phyloP scores from a whole-genome alignment of 2,329 filamentous ascomycete species.

The Aspergillus clavatus region DNA sequence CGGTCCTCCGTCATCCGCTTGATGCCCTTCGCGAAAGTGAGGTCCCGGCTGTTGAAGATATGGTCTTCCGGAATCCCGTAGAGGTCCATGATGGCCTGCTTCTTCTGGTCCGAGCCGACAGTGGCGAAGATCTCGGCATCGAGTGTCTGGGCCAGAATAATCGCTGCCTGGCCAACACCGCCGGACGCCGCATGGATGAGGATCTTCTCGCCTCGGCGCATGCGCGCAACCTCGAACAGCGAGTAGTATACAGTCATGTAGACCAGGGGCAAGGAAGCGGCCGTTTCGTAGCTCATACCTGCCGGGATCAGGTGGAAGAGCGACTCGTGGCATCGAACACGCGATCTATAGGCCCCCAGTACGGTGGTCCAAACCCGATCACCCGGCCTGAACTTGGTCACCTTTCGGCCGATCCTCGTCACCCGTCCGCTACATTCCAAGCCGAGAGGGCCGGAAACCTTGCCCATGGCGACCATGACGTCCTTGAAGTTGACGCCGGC shows the following conservation, averaged over 20 bases:
- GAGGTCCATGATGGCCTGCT: slow-evolving; percentile 16
- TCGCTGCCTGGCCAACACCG: slow-evolving; percentile 23
- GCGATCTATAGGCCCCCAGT: not conserved
- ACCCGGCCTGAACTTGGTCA: not conserved
- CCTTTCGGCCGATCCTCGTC: not conserved
- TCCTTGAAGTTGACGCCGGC: not conserved
- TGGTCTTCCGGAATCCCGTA: slow-evolving; percentile 11
- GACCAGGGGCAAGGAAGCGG: not conserved
- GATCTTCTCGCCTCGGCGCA: slow-evolving; percentile 13
- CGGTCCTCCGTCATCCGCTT: not conserved
- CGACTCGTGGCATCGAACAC: not conserved
- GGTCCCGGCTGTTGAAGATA: slow-evolving; percentile 19
- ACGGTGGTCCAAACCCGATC: not conserved
- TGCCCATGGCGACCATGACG: not conserved
- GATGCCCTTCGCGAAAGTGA: not conserved
- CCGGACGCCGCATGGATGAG: slow-evolving; percentile 24
- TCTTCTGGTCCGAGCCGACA: slow-evolving; percentile 20
- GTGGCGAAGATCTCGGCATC: slow-evolving; percentile 24
- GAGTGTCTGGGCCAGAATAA: slow-evolving; percentile 19
- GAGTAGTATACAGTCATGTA: slow-evolving; percentile 3
- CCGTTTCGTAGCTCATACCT: not conserved
- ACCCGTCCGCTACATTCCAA: not conserved
- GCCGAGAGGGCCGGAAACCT: not conserved
- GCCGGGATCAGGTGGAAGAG: not conserved
- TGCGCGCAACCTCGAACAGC: not conserved